Conservation (phyloP, 2,329 filamentous ascomycete genomes). For the Helminthosporium solani region DNA sequence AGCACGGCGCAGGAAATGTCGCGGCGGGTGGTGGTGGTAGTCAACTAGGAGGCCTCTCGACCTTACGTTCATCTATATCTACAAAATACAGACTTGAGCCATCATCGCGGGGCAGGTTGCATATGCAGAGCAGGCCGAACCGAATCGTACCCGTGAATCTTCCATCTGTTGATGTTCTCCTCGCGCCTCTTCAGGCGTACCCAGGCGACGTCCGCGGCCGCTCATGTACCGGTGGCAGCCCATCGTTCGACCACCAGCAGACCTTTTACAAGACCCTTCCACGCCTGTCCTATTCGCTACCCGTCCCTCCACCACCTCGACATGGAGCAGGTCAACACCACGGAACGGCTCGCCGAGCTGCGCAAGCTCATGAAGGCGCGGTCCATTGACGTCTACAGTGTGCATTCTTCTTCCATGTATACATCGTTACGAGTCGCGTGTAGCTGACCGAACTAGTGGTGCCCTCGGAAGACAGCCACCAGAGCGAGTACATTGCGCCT, state of each 20-base stretch:
- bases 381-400: slow-evolving; percentile 91
- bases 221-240: slow-evolving; percentile 14
- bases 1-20: too few relatives aligned
- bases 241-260: slow-evolving; percentile 13
- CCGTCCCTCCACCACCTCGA: too few relatives aligned
- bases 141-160: neutral
- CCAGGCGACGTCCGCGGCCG: slow-evolving; percentile 28
- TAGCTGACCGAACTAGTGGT: slow-evolving; percentile 66
- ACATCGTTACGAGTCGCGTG: slow-evolving; percentile 4
- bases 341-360: slow-evolving; percentile 71
- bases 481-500: slow-evolving; percentile 96
- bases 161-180: slow-evolving; percentile 32
- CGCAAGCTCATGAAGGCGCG: slow-evolving; percentile 83
- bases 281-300: slow-evolving; percentile 30
- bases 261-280: slow-evolving; percentile 27
- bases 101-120: neutral
- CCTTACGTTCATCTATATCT: too few relatives aligned
- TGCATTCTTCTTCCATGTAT: neutral
- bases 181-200: slow-evolving; percentile 31
- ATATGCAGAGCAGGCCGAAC: neutral
- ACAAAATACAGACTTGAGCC: too few relatives aligned
- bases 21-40: too few relatives aligned
- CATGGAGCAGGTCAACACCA: slow-evolving; percentile 80
- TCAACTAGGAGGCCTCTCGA: too few relatives aligned
- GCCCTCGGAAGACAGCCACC: slow-evolving; percentile 94